These are phyloP conservation scores for Mimosa pudica DNA, from an alignment of 306 rosid species.

Conservation along the genomic window DNA sequence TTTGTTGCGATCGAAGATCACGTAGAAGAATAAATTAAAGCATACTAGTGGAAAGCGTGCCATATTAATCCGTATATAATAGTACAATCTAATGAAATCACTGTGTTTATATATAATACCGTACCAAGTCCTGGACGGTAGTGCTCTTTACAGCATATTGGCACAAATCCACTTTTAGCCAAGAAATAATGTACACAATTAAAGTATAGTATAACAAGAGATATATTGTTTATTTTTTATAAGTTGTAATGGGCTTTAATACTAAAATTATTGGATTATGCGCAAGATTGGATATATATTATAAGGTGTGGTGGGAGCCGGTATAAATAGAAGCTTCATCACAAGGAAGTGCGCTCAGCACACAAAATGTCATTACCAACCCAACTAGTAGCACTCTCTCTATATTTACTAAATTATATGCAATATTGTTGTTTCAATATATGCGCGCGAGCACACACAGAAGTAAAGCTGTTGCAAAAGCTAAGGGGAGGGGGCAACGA, in stretches of 20 bases:
- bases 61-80: conserved; percentile 30
- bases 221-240: background rate
- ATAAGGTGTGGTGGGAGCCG: background rate
- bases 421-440: no score
- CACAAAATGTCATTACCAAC: conserved; percentile 14
- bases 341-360: background rate
- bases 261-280: background rate
- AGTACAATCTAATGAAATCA: conserved; percentile 42
- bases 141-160: conserved; percentile 43
- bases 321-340: conserved; percentile 14
- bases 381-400: background rate
- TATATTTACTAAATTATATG: background rate
- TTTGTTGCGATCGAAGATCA: background rate
- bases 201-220: background rate
- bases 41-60: conserved; percentile 21
- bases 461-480: no score
- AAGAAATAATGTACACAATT: background rate
- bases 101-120: conserved; percentile 22
- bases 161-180: conserved; percentile 41
- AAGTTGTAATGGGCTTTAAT: background rate
- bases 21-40: background rate
- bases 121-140: conserved; percentile 21
- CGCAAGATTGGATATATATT: background rate
- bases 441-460: no score
- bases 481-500: no score